These are phyloP conservation scores for Aspergillus olivimuriae DNA, from an alignment of 495 filamentous ascomycete species.

Conservation along the genomic window DNA sequence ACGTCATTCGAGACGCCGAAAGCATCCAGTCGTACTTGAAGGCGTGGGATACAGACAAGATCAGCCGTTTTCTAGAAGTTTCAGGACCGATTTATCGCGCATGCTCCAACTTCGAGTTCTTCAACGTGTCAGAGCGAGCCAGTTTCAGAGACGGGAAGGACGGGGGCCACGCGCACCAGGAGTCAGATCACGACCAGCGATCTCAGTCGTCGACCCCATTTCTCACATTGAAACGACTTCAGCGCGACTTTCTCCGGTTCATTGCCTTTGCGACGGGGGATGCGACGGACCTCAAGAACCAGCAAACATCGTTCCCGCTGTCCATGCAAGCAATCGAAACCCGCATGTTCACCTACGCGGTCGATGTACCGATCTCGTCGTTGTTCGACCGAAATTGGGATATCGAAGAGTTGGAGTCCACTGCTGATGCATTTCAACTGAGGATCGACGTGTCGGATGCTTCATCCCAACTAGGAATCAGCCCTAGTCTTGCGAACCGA, in stretches of 20 bases:
- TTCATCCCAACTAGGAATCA: conserved; percentile 25
- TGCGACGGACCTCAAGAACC: conserved; percentile 42
- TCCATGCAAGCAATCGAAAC: conserved; percentile 58
- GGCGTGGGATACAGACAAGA: conserved; percentile 48
- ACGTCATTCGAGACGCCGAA: conserved; percentile 59
- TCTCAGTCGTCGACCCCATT: conserved; percentile 44
- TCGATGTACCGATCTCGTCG: conserved; percentile 56
- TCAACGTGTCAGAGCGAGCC: conserved; percentile 54
- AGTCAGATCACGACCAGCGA: conserved; percentile 30
- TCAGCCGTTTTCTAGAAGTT: conserved; percentile 46
- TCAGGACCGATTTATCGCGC: conserved; percentile 48
- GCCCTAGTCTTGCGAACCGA: conserved; percentile 29
- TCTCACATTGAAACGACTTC: conserved; percentile 59
- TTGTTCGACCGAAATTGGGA: conserved; percentile 50
- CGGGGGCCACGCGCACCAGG: conserved; percentile 24
- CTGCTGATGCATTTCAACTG: conserved; percentile 62
- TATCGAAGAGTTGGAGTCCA: conserved; percentile 58
- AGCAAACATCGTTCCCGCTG: conserved; percentile 63
- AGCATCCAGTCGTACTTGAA: conserved; percentile 58
- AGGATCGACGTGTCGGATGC: conserved; percentile 46
- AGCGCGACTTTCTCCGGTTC: conserved; percentile 65
- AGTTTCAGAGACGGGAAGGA: conserved; percentile 21
- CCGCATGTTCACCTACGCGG: conserved; percentile 54
- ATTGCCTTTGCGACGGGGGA: conserved; percentile 57
- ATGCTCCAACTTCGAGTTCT: conserved; percentile 73